Base-by-base conservation (phyloP, 2,329 filamentous ascomycete species). In the Coniochaeta sp. region DNA sequence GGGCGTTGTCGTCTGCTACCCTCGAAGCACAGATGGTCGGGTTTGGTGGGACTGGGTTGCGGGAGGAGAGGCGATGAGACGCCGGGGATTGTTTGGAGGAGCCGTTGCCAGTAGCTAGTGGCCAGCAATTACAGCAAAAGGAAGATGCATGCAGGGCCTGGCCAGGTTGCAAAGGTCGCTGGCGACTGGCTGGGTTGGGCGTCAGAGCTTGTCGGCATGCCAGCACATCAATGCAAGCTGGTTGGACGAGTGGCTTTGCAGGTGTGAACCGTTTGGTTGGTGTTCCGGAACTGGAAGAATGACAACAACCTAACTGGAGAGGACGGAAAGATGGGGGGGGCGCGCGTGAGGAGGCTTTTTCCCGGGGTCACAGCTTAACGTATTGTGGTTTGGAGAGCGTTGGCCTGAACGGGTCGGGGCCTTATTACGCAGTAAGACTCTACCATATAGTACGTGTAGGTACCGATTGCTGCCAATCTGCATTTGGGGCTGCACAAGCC, bases 281-380 rank as follows among this genome's bases (percentile, higher is more conserved):
- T 57, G 57, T 59, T 62, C 38, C 60, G 33, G 52, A 62, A 64
- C 50, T 64, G 59, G 19, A 55, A 52, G 36, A 64, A 47, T 26
- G 43, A 47, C 43, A 26, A 14, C 31, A 33, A 33, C 31, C 3
- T 14, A 22, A 47, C 43, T 47, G 43, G 52, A 36, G 54, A 57
- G 54, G 28, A 38, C 54, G n/a, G 17, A 22, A n/a, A 36, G 54
- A 24, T 28, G 22, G 47, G 47, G 47, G 47, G 17, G 47, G 47
- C 47, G n/a, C n/a, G n/a, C n/a, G n/a, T n/a, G n/a, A n/a, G n/a
- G n/a, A n/a, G n/a, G n/a, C n/a, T n/a, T 31, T 52, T 22, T 47
- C 43, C 43, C 24, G 19, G 43, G 43, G 43, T 47, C 43, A 47
- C 43, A 22, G 43, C 43, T 24, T 47, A 47, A 47, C 43, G 43